Conservation (phyloP, 2,329 filamentous ascomycete species). For the Teratosphaeria nubilosa region DNA sequence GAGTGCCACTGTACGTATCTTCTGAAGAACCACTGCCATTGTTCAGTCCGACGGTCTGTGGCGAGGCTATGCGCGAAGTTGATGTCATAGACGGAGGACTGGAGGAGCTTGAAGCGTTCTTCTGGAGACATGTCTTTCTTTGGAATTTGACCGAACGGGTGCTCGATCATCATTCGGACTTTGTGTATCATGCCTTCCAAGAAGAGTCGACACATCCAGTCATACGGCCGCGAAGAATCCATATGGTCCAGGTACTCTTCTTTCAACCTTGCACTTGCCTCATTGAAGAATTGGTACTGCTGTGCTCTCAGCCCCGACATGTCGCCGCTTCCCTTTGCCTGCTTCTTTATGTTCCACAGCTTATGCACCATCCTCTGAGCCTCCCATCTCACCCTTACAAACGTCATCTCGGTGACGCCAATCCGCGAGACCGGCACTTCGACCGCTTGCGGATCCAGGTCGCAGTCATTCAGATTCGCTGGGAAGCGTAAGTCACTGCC, state of each 20-base stretch:
- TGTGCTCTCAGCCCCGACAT: neutral
- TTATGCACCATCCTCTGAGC: slow-evolving; percentile 11
- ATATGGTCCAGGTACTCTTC: slow-evolving; percentile 12
- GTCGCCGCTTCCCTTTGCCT: neutral
- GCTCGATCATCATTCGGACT: slow-evolving; percentile 17
- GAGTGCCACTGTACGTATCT: slow-evolving; percentile 21
- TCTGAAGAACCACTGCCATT: slow-evolving; percentile 19
- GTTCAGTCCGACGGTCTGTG: slow-evolving; percentile 8
- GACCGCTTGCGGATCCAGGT: slow-evolving; percentile 12
- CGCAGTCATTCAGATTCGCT: slow-evolving; percentile 17
- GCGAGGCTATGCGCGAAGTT: slow-evolving; percentile 11
- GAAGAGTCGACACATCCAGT: slow-evolving; percentile 17
- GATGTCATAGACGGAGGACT: slow-evolving; percentile 18
- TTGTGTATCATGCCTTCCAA: slow-evolving; percentile 18
- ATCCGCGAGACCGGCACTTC: slow-evolving; percentile 9
- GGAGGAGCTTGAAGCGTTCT: slow-evolving; percentile 13
- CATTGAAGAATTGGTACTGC: slow-evolving; percentile 9
- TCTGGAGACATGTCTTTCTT: slow-evolving; percentile 10
- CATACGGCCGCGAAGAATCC: slow-evolving; percentile 16
- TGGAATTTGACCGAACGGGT: slow-evolving; percentile 13
- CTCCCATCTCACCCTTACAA: slow-evolving; percentile 14
- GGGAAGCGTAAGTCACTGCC: slow-evolving; percentile 13
- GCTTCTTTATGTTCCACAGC: slow-evolving; percentile 5
- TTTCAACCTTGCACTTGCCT: slow-evolving; percentile 7
- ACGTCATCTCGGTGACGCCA: slow-evolving; percentile 17